A percentile compares a stretch with the other conserved stretches of the same genome.
These are phyloP conservation scores for Thelephora ganbajun DNA, from an alignment of 768 basidiomycete species.

Conservation along the genomic window DNA sequence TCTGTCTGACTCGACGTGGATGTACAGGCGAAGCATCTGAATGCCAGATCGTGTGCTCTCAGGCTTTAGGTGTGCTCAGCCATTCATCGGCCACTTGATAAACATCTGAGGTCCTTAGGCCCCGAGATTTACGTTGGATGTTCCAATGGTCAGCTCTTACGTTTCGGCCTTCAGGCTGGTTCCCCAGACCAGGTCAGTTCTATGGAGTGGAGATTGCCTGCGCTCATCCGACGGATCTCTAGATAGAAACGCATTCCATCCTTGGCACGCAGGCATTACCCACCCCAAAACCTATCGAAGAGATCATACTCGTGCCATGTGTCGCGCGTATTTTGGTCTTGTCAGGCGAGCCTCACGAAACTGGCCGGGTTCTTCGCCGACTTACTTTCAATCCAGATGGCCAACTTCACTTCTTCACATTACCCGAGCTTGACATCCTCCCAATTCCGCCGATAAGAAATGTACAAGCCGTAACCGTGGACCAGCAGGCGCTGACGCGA, in stretches of 20 bases:
- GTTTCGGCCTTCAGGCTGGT: slow-evolving; percentile 59
- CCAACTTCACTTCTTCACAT: slow-evolving; percentile 63
- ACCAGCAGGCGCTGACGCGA: slow-evolving; percentile 55
- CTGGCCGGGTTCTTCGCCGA: neutral
- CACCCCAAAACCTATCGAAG: slow-evolving; percentile 58
- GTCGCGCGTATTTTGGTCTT: slow-evolving; percentile 63
- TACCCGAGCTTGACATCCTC: slow-evolving; percentile 70
- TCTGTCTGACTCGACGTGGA: neutral
- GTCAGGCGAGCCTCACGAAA: slow-evolving; percentile 37
- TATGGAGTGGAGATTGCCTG: neutral
- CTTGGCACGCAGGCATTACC: slow-evolving; percentile 46
- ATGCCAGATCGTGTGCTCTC: slow-evolving; percentile 24
- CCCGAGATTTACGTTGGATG: slow-evolving; percentile 82
- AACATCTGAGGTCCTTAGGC: slow-evolving; percentile 25
- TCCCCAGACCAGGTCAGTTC: slow-evolving; percentile 31
- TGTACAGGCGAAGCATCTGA: slow-evolving; percentile 8
- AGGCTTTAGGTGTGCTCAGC: slow-evolving; percentile 38
- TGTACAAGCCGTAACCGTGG: slow-evolving; percentile 68
- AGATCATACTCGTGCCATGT: slow-evolving; percentile 66
- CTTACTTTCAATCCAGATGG: slow-evolving; percentile 24
- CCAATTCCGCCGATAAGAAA: slow-evolving; percentile 72
- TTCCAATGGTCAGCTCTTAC: slow-evolving; percentile 70
- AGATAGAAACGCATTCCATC: slow-evolving; percentile 15
- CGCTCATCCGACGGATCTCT: neutral
- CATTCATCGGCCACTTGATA: neutral